A percentile compares a stretch with the other conserved stretches of the same genome.
Conservation (phyloP, 2,329 filamentous ascomycete species). For the Curvularia sp. region DNA sequence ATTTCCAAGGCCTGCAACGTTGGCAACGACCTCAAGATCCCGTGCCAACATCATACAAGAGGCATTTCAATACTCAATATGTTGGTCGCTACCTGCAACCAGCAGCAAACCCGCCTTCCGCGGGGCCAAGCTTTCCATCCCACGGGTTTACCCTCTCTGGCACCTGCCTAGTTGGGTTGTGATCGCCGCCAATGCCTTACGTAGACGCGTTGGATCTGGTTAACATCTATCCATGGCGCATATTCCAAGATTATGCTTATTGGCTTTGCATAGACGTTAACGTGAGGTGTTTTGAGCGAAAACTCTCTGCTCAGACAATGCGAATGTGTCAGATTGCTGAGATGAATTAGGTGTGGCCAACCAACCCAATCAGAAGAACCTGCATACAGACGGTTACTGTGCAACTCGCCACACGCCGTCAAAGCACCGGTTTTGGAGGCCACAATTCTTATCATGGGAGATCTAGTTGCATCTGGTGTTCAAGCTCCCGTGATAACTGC, state of each 20-base stretch:
- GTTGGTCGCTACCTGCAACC: slow-evolving; percentile 28
- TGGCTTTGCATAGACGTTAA: slow-evolving; percentile 3
- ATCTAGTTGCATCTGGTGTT: slow-evolving; percentile 21
- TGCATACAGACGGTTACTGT: slow-evolving; percentile 7
- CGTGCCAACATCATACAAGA: slow-evolving; percentile 32
- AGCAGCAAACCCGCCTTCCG: slow-evolving; percentile 16
- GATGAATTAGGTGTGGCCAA: neutral
- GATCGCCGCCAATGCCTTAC: slow-evolving; percentile 16
- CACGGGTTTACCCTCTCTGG: slow-evolving; percentile 3
- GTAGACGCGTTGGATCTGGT: neutral
- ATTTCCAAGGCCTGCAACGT: slow-evolving; percentile 25
- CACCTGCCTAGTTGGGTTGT: slow-evolving; percentile 31
- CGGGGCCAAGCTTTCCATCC: slow-evolving; percentile 12
- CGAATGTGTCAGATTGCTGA: neutral
- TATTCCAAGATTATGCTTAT: neutral
- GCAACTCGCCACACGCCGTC: neutral
- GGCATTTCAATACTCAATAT: slow-evolving; percentile 2
- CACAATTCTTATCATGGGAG: slow-evolving; percentile 25
- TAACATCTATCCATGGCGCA: slow-evolving; percentile 2
- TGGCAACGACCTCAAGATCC: slow-evolving; percentile 3
- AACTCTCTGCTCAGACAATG: neutral
- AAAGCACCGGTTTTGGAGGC: neutral
- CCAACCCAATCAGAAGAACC: neutral
- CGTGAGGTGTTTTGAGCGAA: neutral
- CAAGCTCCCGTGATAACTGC: slow-evolving; percentile 17